These are phyloP conservation scores for Cutaneotrichosporon dermatis DNA, from an alignment of 1,284 basidiomycete species.

Conservation along the genomic window DNA sequence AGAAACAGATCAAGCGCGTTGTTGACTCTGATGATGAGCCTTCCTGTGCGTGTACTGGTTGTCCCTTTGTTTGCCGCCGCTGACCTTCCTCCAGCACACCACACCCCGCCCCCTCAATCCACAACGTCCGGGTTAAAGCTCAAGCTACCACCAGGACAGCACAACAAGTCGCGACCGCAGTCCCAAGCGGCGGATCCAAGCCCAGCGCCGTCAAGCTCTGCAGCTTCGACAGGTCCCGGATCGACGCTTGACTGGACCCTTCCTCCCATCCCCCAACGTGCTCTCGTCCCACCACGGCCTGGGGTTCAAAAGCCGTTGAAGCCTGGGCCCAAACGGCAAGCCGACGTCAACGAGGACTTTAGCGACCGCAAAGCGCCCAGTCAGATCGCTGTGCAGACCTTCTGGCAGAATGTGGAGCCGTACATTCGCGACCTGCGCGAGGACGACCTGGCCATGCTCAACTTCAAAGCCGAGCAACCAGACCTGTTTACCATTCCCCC, in stretches of 20 bases:
- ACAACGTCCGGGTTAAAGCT: slow-evolving; percentile 43
- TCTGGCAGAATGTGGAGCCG: slow-evolving; percentile 77
- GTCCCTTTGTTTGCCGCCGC: background rate
- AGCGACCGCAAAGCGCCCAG: slow-evolving; percentile 67
- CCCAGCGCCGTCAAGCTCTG: slow-evolving; percentile 42
- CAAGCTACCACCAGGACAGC: slow-evolving; percentile 28
- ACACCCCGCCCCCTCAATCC: slow-evolving; percentile 41
- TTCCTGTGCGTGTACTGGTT: slow-evolving; percentile 54
- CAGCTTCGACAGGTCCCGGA: slow-evolving; percentile 32
- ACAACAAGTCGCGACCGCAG: slow-evolving; percentile 27
- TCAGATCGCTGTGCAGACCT: slow-evolving; percentile 58
- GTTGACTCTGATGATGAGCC: slow-evolving; percentile 67
- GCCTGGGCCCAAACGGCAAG: slow-evolving; percentile 72
- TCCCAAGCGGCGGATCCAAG: slow-evolving; percentile 41
- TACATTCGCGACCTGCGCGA: slow-evolving; percentile 80
- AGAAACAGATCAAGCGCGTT: slow-evolving; percentile 66
- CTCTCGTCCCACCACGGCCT: slow-evolving; percentile 63
- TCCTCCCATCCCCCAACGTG: slow-evolving; percentile 31
- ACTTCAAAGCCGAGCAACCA: slow-evolving; percentile 76
- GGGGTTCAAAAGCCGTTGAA: slow-evolving; percentile 63
- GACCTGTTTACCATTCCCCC: slow-evolving; percentile 81
- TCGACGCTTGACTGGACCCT: slow-evolving; percentile 42
- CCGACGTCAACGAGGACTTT: slow-evolving; percentile 78
- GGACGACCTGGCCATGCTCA: slow-evolving; percentile 84
- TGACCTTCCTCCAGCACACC: slow-evolving; percentile 39